Evolutionary conservation across 2,329 filamentous ascomycete species (phyloP).

Genomic region (Alternaria dauci): DNA sequence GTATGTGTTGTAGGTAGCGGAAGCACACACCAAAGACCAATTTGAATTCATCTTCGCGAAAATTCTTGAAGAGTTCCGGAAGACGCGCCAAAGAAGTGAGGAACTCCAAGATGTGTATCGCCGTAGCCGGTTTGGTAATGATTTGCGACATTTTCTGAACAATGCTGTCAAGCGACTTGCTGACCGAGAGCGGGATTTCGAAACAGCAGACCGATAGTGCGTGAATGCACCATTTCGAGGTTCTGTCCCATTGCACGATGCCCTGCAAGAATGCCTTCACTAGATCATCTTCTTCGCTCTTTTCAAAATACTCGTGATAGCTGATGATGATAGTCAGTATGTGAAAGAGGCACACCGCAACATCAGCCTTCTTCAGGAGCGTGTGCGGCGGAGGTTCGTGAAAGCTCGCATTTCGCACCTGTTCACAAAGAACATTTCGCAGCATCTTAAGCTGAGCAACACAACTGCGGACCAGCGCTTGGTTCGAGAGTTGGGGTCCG

Average conservation of each 20-base stretch:
- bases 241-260: conserved; percentile 83
- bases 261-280: conserved; percentile 87
- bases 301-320: conserved; percentile 85
- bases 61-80: conserved; percentile 84
- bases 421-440: conserved; percentile 79
- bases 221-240: conserved; percentile 92
- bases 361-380: conserved; percentile 84
- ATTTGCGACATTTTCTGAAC: conserved; percentile 94
- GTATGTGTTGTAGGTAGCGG: conserved; percentile 87
- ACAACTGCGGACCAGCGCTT: conserved; percentile 79
- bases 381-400: conserved; percentile 82
- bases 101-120: conserved; percentile 95
- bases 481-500: conserved; percentile 87
- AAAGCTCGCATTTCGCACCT: conserved; percentile 79
- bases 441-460: conserved; percentile 79
- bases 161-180: conserved; percentile 84
- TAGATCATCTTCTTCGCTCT: conserved; percentile 87
- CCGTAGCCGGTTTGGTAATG: conserved; percentile 90
- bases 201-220: conserved; percentile 94
- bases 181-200: conserved; percentile 86
- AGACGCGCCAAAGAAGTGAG: conserved; percentile 87
- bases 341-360: conserved; percentile 88
- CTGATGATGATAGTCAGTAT: conserved; percentile 86
- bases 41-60: conserved; percentile 89
- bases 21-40: conserved; percentile 96